phyloP scores from a whole-genome alignment of 2,329 filamentous ascomycete species.

The Pseudopyricularia javanii region DNA sequence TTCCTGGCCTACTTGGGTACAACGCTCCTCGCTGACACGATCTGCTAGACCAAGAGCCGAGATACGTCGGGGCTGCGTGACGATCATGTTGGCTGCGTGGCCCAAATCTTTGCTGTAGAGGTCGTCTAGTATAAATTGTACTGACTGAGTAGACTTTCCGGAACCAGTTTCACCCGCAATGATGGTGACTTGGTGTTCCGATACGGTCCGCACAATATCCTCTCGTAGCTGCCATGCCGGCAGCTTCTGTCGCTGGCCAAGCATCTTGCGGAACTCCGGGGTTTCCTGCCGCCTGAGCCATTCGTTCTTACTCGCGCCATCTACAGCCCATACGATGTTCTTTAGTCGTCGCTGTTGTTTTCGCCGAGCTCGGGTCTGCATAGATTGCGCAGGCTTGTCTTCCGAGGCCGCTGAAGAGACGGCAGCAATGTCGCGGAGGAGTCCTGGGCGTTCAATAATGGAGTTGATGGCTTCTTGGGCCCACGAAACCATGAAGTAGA shows the following conservation, averaged over 20 bases:
- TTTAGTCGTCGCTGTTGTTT: conserved; percentile 33
- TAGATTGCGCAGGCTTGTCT: conserved; percentile 19
- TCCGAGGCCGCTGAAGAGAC: conserved; percentile 58
- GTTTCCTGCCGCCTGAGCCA: conserved; percentile 60
- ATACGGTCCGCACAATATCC: conserved; percentile 63
- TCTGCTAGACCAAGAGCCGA: conserved; percentile 90
- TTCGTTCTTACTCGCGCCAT: conserved; percentile 46
- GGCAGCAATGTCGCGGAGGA: conserved; percentile 70
- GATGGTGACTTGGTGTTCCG: conserved; percentile 76
- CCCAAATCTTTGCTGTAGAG: conserved; percentile 68
- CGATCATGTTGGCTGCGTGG: conserved; percentile 74
- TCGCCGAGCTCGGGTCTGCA: conserved; percentile 4
- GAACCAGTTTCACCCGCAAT: conserved; percentile 95
- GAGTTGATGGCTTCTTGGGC: conserved; percentile 69
- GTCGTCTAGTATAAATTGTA: conserved; percentile 91
- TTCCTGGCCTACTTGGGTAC: conserved; percentile 66
- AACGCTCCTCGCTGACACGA: conserved; percentile 85
- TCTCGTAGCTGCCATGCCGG: conserved; percentile 82
- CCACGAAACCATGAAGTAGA: conserved; percentile 87
- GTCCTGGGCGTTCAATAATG: conserved; percentile 79
- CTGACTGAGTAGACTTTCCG: conserved; percentile 92
- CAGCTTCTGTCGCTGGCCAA: conserved; percentile 56
- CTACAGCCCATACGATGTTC: conserved; percentile 51
- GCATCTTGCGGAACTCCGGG: conserved; percentile 61
- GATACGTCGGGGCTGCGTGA: conserved; percentile 89